Percentiles rank a stretch among this genome's conserved stretches.
Evolutionary conservation across 768 basidiomycete species (phyloP).

Genomic region (Mycena filopes): DNA sequence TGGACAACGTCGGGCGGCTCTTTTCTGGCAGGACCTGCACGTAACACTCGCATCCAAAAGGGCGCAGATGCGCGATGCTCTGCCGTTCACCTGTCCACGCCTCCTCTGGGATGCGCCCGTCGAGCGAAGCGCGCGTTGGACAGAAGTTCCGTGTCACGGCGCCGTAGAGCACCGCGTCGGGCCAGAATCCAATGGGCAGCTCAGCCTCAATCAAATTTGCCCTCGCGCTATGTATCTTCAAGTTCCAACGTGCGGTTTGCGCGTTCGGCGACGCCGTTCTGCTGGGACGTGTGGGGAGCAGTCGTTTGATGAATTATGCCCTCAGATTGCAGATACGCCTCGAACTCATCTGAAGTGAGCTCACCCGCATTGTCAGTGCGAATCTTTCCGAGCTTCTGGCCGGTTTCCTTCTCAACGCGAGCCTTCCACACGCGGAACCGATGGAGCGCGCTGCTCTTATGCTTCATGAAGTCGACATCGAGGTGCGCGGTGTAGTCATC

Average conservation of each 20-base stretch:
- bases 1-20: not conserved
- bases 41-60: constrained; percentile 3
- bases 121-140: not conserved
- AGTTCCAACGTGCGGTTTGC: constrained; percentile 37
- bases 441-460: constrained; percentile 23
- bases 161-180: not conserved
- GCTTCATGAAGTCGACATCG: constrained; percentile 10
- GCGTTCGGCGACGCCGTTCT: constrained; percentile 48
- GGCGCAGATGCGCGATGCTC: not conserved
- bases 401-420: constrained; percentile 33
- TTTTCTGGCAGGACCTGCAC: constrained; percentile 3
- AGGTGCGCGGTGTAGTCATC: not conserved
- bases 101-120: constrained; percentile 15
- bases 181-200: not conserved
- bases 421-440: constrained; percentile 22
- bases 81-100: not conserved
- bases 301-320: constrained; percentile 42
- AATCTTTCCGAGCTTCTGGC: constrained; percentile 24
- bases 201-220: not conserved
- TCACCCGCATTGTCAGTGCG: constrained; percentile 40
- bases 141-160: not conserved
- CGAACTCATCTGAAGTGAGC: constrained; percentile 32
- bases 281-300: constrained; percentile 39
- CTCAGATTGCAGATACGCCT: constrained; percentile 25
- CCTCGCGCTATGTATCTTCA: constrained; percentile 22